A percentile compares a stretch with the other conserved stretches of the same genome.
phyloP scores from a whole-genome alignment of 192 early-diverging fungal species.

The Backusella parvicylindrica region DNA sequence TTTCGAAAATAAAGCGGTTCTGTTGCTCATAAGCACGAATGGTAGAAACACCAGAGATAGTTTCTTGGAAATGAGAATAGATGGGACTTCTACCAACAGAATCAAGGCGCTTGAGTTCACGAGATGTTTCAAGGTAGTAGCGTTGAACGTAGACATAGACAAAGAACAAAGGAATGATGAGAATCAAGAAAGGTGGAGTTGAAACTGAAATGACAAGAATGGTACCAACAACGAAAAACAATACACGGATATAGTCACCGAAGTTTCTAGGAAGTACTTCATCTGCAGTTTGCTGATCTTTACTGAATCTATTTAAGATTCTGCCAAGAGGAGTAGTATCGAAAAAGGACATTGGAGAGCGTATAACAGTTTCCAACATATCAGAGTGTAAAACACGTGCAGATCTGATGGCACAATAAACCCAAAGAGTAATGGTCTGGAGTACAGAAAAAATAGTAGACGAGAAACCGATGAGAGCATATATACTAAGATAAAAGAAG shows the following conservation, averaged over 20 bases:
- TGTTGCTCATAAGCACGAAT: conserved; percentile 71
- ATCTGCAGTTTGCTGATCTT: conserved; percentile 81
- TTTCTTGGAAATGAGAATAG: conserved; percentile 72
- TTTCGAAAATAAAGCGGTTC: conserved; percentile 63
- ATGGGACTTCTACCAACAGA: conserved; percentile 79
- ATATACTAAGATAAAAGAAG: conserved; percentile 69
- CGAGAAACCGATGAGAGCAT: conserved; percentile 74
- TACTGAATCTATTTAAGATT: conserved; percentile 88
- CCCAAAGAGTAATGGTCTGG: conserved; percentile 74
- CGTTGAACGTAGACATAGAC: conserved; percentile 47
- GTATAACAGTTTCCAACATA: conserved; percentile 72
- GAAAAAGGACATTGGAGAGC: conserved; percentile 74
- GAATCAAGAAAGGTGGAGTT: conserved; percentile 42
- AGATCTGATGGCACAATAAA: conserved; percentile 76
- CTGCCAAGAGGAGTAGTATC: conserved; percentile 81
- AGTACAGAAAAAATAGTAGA: conserved; percentile 61
- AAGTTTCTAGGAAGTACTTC: conserved; percentile 63
- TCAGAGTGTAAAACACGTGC: conserved; percentile 67
- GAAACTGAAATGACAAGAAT: conserved; percentile 41
- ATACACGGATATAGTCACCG: conserved; percentile 42
- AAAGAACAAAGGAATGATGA: conserved; percentile 45
- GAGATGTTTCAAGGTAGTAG: conserved; percentile 68
- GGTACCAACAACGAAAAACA: conserved; percentile 43
- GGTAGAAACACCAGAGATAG: conserved; percentile 58
- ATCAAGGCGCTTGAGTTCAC: conserved; percentile 82